Conservation (phyloP, 441 rosid genomes). For the Pelargonium fulgidum region DNA sequence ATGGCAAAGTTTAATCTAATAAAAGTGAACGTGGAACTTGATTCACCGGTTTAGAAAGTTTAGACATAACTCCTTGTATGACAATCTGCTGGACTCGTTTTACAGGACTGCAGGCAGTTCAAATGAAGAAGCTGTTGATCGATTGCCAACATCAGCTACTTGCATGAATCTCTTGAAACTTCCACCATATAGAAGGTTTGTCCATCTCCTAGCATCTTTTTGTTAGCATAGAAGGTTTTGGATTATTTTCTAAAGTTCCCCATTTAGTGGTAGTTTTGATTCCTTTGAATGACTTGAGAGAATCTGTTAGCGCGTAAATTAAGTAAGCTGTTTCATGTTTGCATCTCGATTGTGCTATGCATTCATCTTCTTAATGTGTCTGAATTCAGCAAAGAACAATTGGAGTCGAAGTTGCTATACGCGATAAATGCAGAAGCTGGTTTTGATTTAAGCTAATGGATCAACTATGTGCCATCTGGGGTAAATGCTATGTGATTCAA, state of each 20-base stretch:
- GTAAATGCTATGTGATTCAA: neutral
- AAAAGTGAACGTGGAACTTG: neutral
- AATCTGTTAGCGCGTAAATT: too few relatives aligned
- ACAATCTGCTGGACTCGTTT: conserved; percentile 9
- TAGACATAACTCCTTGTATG: neutral
- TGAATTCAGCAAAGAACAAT: conserved; percentile 79
- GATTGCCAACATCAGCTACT: conserved; percentile 92
- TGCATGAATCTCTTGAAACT: conserved; percentile 99
- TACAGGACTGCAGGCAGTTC: conserved; percentile 73
- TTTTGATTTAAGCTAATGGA: conserved; percentile 81
- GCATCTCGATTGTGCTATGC: neutral
- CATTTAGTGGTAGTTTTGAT: neutral
- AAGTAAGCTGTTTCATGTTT: neutral
- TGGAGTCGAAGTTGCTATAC: conserved; percentile 73
- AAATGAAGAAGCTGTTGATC: conserved; percentile 74
- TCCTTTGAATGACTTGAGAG: too few relatives aligned
- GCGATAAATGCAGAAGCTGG: conserved; percentile 97
- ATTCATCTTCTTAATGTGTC: conserved; percentile 5
- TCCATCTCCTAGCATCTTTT: conserved; percentile 15
- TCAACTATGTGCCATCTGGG: neutral
- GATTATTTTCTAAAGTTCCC: neutral
- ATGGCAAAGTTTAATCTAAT: neutral
- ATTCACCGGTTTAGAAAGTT: neutral
- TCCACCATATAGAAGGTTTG: conserved; percentile 94
- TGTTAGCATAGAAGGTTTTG: neutral